These are phyloP conservation scores for Colletotrichum melonis DNA, from an alignment of 2,329 filamentous ascomycete species.

Conservation along the genomic window DNA sequence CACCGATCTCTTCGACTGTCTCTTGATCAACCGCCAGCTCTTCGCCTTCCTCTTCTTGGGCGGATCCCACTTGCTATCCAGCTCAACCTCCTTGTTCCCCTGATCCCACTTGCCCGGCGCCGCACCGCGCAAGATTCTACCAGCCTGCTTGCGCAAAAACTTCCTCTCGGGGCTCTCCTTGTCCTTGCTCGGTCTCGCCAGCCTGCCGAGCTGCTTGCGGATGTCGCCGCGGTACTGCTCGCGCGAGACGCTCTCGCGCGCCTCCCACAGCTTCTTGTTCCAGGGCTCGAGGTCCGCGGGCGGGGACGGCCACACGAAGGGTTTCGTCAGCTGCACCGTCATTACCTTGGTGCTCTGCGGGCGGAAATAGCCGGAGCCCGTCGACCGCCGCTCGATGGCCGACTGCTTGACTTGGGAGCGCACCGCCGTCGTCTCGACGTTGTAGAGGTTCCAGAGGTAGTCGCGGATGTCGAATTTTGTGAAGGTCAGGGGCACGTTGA, in stretches of 20 bases:
- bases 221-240: conserved; percentile 52
- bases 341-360: conserved; percentile 87
- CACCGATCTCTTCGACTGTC: too few species aligned
- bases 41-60: conserved; percentile 37
- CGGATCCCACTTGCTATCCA: conserved; percentile 42
- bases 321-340: conserved; percentile 88
- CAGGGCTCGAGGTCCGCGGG: conserved; percentile 73
- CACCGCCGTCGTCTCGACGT: conserved; percentile 77
- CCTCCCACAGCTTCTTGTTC: conserved; percentile 71
- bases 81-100: conserved; percentile 50
- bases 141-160: conserved; percentile 60
- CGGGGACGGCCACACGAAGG: conserved; percentile 87
- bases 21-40: neutral
- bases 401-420: conserved; percentile 82
- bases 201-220: conserved; percentile 44
- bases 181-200: conserved; percentile 52
- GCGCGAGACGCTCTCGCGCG: conserved; percentile 58
- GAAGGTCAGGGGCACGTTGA: conserved; percentile 90
- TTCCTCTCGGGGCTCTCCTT: conserved; percentile 54
- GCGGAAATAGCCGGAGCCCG: conserved; percentile 71
- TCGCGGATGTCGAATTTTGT: conserved; percentile 97
- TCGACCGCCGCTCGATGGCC: conserved; percentile 63
- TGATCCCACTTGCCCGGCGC: conserved; percentile 48
- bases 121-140: conserved; percentile 62
- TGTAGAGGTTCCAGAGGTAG: conserved; percentile 91